phyloP scores from a whole-genome alignment of 768 basidiomycete genomes.

The Glaciozyma martinii region DNA sequence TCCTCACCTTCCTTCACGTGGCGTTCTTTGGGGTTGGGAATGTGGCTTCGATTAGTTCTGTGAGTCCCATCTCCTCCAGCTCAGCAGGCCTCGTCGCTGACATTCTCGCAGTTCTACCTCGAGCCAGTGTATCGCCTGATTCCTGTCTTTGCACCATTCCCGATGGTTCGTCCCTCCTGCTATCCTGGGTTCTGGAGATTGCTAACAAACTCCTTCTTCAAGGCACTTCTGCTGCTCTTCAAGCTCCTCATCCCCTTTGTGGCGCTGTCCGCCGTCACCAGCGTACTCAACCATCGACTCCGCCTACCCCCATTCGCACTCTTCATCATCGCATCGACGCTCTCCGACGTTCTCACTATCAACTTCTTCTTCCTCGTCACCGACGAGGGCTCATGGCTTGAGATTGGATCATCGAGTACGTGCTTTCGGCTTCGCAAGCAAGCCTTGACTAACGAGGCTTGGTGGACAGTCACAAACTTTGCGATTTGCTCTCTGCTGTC shows the following conservation, averaged over 20 bases:
- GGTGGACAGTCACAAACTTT: slow-evolving; percentile 66
- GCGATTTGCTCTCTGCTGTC: slow-evolving; percentile 70
- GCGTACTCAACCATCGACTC: slow-evolving; percentile 58
- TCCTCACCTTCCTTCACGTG: slow-evolving; percentile 76
- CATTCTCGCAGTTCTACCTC: slow-evolving; percentile 66
- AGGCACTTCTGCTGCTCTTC: slow-evolving; percentile 48
- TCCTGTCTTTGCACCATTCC: slow-evolving; percentile 74
- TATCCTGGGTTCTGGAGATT: not conserved
- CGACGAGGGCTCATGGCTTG: slow-evolving; percentile 74
- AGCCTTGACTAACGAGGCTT: no score
- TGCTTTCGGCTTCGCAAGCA: no score
- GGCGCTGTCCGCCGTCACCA: slow-evolving; percentile 61
- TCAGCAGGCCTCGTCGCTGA: not conserved
- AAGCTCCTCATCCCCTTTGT: slow-evolving; percentile 75
- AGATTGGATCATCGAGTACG: slow-evolving; percentile 58
- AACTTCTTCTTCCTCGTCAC: slow-evolving; percentile 71
- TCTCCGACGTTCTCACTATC: slow-evolving; percentile 56
- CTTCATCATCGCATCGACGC: slow-evolving; percentile 63
- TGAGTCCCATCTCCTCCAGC: slow-evolving; percentile 32
- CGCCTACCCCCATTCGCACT: slow-evolving; percentile 69
- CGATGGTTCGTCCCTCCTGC: slow-evolving; percentile 51
- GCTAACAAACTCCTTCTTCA: not conserved
- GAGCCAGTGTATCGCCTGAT: slow-evolving; percentile 80
- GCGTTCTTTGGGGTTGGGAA: slow-evolving; percentile 70
- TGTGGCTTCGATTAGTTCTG: slow-evolving; percentile 66